These are phyloP conservation scores for Cutaneotrichosporon mucoides DNA, from an alignment of 1,284 basidiomycete species.

Conservation along the genomic window DNA sequence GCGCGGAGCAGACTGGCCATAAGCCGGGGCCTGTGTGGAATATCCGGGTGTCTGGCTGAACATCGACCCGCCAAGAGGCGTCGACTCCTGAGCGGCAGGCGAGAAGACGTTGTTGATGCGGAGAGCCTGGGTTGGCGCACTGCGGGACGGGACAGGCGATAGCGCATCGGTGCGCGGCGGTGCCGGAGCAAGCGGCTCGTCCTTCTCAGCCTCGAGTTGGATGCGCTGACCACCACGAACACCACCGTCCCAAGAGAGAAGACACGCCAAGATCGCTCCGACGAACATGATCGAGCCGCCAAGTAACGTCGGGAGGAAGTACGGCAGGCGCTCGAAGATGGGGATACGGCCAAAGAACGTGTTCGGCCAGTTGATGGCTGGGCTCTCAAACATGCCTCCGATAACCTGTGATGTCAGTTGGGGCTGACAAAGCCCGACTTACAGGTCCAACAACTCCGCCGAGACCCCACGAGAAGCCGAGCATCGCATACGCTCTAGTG, in stretches of 20 bases:
- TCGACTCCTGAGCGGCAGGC: background rate
- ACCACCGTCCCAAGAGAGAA: conserved; percentile 86
- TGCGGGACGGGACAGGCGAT: too few species aligned
- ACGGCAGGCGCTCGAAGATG: conserved; percentile 78
- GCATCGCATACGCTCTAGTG: conserved; percentile 85
- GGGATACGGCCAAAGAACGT: conserved; percentile 58
- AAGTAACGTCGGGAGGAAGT: conserved; percentile 82
- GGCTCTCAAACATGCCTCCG: conserved; percentile 79
- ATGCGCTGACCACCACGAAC: conserved; percentile 73
- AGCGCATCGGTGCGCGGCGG: too few species aligned
- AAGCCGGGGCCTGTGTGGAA: conserved; percentile 7
- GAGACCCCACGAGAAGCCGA: conserved; percentile 95
- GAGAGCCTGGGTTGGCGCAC: conserved; percentile 18
- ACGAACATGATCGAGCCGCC: conserved; percentile 65
- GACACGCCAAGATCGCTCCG: conserved; percentile 81
- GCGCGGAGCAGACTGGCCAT: conserved; percentile 32
- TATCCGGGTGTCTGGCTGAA: background rate
- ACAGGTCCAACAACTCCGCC: conserved; percentile 61
- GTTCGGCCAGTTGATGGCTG: conserved; percentile 76
- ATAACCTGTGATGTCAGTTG: conserved; percentile 54
- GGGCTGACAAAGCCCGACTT: conserved; percentile 11
- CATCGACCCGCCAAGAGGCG: background rate
- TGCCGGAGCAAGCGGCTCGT: conserved; percentile 34
- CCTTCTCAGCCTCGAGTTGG: conserved; percentile 70
- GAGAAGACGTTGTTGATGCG: conserved; percentile 13